These are phyloP conservation scores for Colletotrichum sansevieriae DNA, from an alignment of 2,329 filamentous ascomycete species.

Conservation along the genomic window DNA sequence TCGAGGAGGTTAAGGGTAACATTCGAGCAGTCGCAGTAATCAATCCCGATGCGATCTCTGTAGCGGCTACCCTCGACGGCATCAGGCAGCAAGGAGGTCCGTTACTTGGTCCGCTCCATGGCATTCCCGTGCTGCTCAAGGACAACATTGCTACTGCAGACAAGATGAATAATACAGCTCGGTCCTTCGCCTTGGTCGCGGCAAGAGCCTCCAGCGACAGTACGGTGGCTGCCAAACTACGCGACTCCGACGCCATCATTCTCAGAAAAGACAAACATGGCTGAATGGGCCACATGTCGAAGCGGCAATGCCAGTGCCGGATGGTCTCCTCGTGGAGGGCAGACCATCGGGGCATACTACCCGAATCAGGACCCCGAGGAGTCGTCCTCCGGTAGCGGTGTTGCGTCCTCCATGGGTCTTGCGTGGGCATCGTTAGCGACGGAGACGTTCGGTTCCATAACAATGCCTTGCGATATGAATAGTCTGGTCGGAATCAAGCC, in stretches of 20 bases:
- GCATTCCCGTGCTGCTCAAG: slow-evolving; percentile 75
- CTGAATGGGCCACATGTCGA: slow-evolving; percentile 74
- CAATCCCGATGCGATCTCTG: slow-evolving; percentile 54
- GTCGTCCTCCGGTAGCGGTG: slow-evolving; percentile 72
- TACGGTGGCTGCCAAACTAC: slow-evolving; percentile 70
- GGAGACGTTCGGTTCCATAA: slow-evolving; percentile 76
- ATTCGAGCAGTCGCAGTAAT: slow-evolving; percentile 50
- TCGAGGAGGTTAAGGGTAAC: slow-evolving; percentile 47
- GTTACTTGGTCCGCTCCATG: slow-evolving; percentile 60
- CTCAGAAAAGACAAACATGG: slow-evolving; percentile 75
- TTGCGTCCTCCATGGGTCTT: slow-evolving; percentile 68
- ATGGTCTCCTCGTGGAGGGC: slow-evolving; percentile 75
- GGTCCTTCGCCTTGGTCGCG: slow-evolving; percentile 73
- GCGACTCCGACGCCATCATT: slow-evolving; percentile 72
- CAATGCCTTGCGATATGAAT: slow-evolving; percentile 66
- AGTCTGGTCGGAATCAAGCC: slow-evolving; percentile 78
- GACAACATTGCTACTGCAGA: slow-evolving; percentile 75
- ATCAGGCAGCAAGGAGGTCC: slow-evolving; percentile 41
- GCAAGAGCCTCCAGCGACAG: slow-evolving; percentile 69
- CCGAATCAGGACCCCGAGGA: slow-evolving; percentile 72
- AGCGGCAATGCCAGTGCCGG: slow-evolving; percentile 70
- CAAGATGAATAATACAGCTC: slow-evolving; percentile 72
- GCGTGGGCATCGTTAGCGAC: slow-evolving; percentile 53
- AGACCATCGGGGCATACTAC: slow-evolving; percentile 72
- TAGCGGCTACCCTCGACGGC: slow-evolving; percentile 53